Conservation (phyloP, 306 rosid genomes). For the Ormosia semicastrata region DNA sequence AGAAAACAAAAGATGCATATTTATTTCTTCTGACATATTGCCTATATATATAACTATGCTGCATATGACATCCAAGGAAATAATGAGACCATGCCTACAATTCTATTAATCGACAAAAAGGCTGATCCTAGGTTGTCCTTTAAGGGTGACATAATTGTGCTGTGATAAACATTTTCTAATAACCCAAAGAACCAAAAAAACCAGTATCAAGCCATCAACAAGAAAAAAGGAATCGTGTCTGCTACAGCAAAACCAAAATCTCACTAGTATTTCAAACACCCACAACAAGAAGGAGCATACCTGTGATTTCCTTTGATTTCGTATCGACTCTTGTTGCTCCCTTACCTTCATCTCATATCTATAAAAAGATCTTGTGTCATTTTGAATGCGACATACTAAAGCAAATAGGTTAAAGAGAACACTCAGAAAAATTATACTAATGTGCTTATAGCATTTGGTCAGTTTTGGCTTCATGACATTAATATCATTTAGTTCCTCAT, state of each 20-base stretch:
- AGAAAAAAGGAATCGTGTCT: not conserved
- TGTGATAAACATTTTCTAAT: not conserved
- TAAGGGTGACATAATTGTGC: not conserved
- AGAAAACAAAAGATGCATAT: not conserved
- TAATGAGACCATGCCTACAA: not conserved
- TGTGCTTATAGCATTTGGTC: slow-evolving; percentile 7
- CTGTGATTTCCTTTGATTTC: slow-evolving; percentile 82
- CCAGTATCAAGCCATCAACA: slow-evolving; percentile 5
- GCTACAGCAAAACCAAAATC: slow-evolving; percentile 1
- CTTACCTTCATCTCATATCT: slow-evolving; percentile 90
- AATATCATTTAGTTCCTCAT: slow-evolving; percentile 24
- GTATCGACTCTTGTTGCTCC: slow-evolving; percentile 85
- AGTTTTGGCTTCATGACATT: slow-evolving; percentile 16
- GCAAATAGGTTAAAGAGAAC: slow-evolving; percentile 16
- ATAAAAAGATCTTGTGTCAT: slow-evolving; percentile 34
- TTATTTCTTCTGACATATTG: slow-evolving; percentile 5
- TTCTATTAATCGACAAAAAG: not conserved
- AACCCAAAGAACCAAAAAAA: slow-evolving; percentile 5
- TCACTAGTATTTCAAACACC: slow-evolving; percentile 2
- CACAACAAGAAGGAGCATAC: slow-evolving; percentile 40
- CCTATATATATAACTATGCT: not conserved
- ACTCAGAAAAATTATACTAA: not conserved
- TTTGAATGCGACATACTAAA: slow-evolving; percentile 18
- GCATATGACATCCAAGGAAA: slow-evolving; percentile 13
- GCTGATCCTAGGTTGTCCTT: not conserved